Conservation (phyloP, 2,329 filamentous ascomycete genomes). For the Aspergillus sp. region DNA sequence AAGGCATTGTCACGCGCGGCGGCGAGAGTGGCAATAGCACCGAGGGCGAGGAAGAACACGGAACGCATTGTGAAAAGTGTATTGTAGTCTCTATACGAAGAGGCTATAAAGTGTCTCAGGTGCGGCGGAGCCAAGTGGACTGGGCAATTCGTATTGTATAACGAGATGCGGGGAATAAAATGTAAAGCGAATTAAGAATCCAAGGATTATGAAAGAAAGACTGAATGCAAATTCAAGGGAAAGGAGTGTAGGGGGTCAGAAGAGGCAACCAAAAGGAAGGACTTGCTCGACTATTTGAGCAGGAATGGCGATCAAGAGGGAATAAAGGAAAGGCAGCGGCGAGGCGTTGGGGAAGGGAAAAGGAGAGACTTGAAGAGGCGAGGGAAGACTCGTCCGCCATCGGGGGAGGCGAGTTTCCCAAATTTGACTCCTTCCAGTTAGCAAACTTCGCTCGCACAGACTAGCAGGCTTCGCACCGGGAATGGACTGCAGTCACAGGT, state of each 20-base stretch:
- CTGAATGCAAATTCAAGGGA: background rate
- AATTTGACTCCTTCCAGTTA: background rate
- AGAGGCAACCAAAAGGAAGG: slow-evolving; percentile 9
- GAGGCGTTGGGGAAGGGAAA: slow-evolving; percentile 6
- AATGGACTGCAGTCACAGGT: background rate
- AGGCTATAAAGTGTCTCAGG: slow-evolving; percentile 5
- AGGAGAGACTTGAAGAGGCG: slow-evolving; percentile 2
- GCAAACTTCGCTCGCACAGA: background rate
- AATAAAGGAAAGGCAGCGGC: slow-evolving; percentile 12
- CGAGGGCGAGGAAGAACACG: slow-evolving; percentile 42
- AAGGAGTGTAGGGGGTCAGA: slow-evolving; percentile 3
- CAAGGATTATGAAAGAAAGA: background rate
- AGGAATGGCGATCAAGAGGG: slow-evolving; percentile 11
- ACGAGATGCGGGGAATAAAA: slow-evolving; percentile 2
- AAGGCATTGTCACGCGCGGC: slow-evolving; percentile 50
- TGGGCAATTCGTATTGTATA: slow-evolving; percentile 5
- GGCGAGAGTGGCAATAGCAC: slow-evolving; percentile 46
- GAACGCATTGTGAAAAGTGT: slow-evolving; percentile 45
- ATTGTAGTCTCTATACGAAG: slow-evolving; percentile 3
- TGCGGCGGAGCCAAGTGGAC: slow-evolving; percentile 6
- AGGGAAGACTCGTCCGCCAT: slow-evolving; percentile 2
- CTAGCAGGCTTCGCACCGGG: slow-evolving; percentile 6
- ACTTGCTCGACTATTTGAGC: slow-evolving; percentile 12
- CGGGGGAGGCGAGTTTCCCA: slow-evolving; percentile 5
- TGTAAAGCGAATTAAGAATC: background rate